A percentile compares a stretch with the other conserved stretches of the same genome.
These are phyloP conservation scores for Globisporangium barbulae DNA, from an alignment of 352 stramenopile genomes.

Conservation along the genomic window DNA sequence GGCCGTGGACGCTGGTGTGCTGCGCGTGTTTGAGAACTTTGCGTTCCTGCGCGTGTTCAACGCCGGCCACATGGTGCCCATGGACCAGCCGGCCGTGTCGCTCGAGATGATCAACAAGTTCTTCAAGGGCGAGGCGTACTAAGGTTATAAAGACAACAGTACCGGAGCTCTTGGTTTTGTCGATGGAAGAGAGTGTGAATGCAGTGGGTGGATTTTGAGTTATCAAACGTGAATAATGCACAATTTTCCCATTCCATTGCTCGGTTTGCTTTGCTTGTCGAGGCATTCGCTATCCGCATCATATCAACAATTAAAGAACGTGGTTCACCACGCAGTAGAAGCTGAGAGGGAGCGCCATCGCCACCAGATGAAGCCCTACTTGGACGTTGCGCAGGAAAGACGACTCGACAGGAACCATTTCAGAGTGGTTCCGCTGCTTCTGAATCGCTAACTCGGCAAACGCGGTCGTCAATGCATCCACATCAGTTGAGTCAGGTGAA, in stretches of 20 bases:
- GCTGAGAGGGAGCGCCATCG: not conserved
- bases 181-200: not conserved
- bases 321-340: not conserved
- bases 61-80: slow-evolving; percentile 57
- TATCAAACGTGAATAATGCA: slow-evolving; percentile 1
- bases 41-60: slow-evolving; percentile 49
- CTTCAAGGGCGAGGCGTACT: slow-evolving; percentile 33
- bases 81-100: slow-evolving; percentile 38
- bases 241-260: not conserved
- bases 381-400: not conserved
- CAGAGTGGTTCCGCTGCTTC: not conserved
- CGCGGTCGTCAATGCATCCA: no score
- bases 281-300: not conserved
- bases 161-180: not conserved
- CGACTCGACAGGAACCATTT: not conserved
- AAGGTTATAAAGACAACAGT: no score
- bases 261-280: not conserved
- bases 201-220: not conserved
- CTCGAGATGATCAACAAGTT: slow-evolving; percentile 52
- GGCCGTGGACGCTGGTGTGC: slow-evolving; percentile 24
- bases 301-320: not conserved
- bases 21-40: slow-evolving; percentile 38
- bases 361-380: not conserved
- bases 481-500: no score
- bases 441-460: not conserved